phyloP scores from a whole-genome alignment of 1,139 yeast genomes.

The Nematodospora anomalae region DNA sequence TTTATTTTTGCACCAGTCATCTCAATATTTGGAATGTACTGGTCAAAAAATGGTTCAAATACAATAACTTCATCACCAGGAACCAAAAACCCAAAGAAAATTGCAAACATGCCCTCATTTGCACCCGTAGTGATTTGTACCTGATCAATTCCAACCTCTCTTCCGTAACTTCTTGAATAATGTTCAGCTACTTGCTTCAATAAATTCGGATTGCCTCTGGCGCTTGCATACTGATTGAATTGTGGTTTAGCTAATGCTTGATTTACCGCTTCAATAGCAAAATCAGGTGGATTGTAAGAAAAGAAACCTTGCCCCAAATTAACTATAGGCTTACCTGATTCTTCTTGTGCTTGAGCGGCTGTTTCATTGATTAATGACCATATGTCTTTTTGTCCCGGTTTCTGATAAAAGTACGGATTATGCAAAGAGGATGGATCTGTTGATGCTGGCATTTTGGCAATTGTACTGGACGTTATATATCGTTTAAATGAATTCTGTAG shows the following conservation, averaged over 20 bases:
- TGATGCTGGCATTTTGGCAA: slow-evolving; percentile 4
- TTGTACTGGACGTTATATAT: slow-evolving; percentile 1
- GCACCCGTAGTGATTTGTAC: slow-evolving; percentile 93
- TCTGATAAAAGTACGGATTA: slow-evolving; percentile 60
- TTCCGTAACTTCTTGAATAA: slow-evolving; percentile 65
- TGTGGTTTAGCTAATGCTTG: slow-evolving; percentile 69
- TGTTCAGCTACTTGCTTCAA: slow-evolving; percentile 66
- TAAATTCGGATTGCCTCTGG: slow-evolving; percentile 81
- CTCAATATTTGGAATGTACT: slow-evolving; percentile 89
- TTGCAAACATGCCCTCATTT: slow-evolving; percentile 87
- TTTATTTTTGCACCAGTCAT: slow-evolving; percentile 90
- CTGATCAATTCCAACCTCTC: slow-evolving; percentile 61
- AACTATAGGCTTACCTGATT: slow-evolving; percentile 68
- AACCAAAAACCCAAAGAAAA: slow-evolving; percentile 79
- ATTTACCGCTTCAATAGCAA: slow-evolving; percentile 82
- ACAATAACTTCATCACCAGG: slow-evolving; percentile 95
- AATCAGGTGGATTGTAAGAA: slow-evolving; percentile 89
- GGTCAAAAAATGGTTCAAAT: slow-evolving; percentile 97
- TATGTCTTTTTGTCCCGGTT: slow-evolving; percentile 73
- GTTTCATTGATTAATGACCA: slow-evolving; percentile 95
- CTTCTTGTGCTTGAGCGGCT: slow-evolving; percentile 71
- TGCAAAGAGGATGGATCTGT: slow-evolving; percentile 30
- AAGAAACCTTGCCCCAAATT: slow-evolving; percentile 97
- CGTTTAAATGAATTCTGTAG: neutral
- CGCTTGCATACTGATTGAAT: slow-evolving; percentile 88